A percentile compares a stretch with the other conserved stretches of the same genome.
Conservation (phyloP, 1,139 yeast genomes). For the Nakaseomyces bracarensis region DNA sequence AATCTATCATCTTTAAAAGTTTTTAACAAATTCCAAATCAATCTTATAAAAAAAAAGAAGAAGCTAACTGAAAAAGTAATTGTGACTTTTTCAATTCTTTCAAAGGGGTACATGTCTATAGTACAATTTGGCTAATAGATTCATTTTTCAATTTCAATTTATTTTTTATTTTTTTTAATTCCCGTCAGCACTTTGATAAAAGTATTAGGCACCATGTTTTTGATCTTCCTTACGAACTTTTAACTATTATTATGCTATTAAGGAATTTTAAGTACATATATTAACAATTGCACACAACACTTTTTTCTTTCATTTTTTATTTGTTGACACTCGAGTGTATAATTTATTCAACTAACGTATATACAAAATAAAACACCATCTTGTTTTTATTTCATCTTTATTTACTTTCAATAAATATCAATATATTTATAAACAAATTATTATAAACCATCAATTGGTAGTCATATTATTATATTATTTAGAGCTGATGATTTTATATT, state of each 20-base stretch:
- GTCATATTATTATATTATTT: too few species aligned
- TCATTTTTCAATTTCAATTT: not conserved
- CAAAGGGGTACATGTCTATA: conserved; percentile 1
- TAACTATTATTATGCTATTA: too few species aligned
- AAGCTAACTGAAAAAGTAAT: not conserved
- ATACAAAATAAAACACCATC: conserved; percentile 2
- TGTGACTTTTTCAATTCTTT: not conserved
- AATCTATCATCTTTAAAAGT: not conserved
- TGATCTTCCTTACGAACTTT: too few species aligned
- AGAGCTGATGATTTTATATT: too few species aligned
- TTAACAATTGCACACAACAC: too few species aligned
- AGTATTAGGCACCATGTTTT: too few species aligned
- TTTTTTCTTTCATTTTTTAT: too few species aligned
- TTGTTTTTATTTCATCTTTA: not conserved
- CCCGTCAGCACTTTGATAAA: too few species aligned
- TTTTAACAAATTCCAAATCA: not conserved
- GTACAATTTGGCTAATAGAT: not conserved
- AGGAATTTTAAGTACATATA: too few species aligned
- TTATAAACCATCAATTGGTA: too few species aligned
- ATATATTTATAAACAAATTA: too few species aligned
- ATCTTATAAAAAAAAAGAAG: not conserved
- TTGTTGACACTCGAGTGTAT: not conserved
- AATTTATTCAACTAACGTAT: conserved; percentile 5
- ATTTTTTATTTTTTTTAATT: not conserved
- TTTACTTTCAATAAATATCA: not conserved